Evolutionary conservation across 306 rosid species (phyloP).

Genomic region (Quillaja saponaria): DNA sequence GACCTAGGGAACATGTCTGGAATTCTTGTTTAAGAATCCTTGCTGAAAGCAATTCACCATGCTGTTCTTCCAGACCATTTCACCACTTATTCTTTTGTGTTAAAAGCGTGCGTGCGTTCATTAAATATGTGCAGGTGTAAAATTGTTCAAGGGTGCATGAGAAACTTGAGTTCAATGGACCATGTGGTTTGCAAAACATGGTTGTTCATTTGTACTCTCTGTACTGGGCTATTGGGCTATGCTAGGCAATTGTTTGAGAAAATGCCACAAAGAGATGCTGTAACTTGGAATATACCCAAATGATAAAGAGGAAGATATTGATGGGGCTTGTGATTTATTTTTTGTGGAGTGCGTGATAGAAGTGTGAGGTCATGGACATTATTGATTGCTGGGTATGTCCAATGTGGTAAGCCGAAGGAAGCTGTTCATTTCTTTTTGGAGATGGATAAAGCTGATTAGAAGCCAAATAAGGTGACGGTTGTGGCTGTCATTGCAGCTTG

Average conservation of each 20-base stretch:
- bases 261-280: slow-evolving; percentile 51
- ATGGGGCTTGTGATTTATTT: slow-evolving; percentile 48
- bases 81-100: slow-evolving; percentile 50
- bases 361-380: slow-evolving; percentile 67
- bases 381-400: slow-evolving; percentile 54
- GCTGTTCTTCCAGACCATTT: slow-evolving; percentile 40
- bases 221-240: slow-evolving; percentile 38
- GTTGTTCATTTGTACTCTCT: slow-evolving; percentile 37
- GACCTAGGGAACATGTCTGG: too few species aligned
- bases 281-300: slow-evolving; percentile 52
- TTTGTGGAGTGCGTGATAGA: slow-evolving; percentile 38
- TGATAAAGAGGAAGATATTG: slow-evolving; percentile 33
- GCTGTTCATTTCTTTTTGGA: slow-evolving; percentile 41
- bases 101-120: slow-evolving; percentile 46
- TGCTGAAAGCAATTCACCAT: slow-evolving; percentile 39
- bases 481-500: slow-evolving; percentile 56
- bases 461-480: slow-evolving; percentile 51
- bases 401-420: slow-evolving; percentile 51
- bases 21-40: slow-evolving; percentile 48
- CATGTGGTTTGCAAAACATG: slow-evolving; percentile 49
- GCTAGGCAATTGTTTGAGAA: slow-evolving; percentile 50
- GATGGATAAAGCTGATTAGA: slow-evolving; percentile 49
- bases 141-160: slow-evolving; percentile 48
- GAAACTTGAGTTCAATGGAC: slow-evolving; percentile 52
- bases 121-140: slow-evolving; percentile 45